Base-by-base conservation (phyloP, 768 basidiomycete genomes). In the Mycena rebaudengoi region DNA sequence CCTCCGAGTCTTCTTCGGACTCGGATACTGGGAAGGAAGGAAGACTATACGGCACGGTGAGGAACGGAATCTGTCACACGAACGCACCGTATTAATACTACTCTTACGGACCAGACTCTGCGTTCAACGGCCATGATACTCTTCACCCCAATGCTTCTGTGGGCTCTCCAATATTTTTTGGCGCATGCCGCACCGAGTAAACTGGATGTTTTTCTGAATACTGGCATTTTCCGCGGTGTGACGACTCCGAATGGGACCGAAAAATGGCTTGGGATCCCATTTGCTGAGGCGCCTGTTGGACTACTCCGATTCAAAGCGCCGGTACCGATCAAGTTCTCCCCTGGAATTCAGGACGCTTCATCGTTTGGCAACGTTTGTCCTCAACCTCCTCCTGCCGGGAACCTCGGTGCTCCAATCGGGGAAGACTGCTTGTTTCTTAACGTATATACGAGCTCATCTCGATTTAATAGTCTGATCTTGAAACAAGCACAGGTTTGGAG, bases 211-310 rank as follows among this genome's bases (percentile, higher is more conserved):
- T 55, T 7, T 4, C 68, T 84, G 7, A 75, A 70, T 12, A 79
- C 78, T 8, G 86, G 86, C 5, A 78, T 72, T 0, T 86, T 86
- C 60, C 80, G 79, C 6, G 86, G 86, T 7, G 65, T 82, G 8
- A 57, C 75, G 12, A 78, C 77, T n/a, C 48, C 74, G 0, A 82
- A 83, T 49, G 82, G 80, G 12, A 82, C 82, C 10, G 84, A 88
- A 50, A 78, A 79, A 69, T 90, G 86, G 82, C 78, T 88, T 14
- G 88, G 88, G 1, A 82, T 91, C 30, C 88, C 85, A 0, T 91
- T 79, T 57, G 88, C 86, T 6, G 74, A 81, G 62, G 79, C 87
- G 1, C 89, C 89, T 1, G 64, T 85, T 1, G 88, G 87, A n/a
- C n/a, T n/a, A 14, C 41, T 53, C 32, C 29, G 18, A 26, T 32